phyloP scores from a whole-genome alignment of 495 filamentous ascomycete genomes.

The Penicillium roqueforti region DNA sequence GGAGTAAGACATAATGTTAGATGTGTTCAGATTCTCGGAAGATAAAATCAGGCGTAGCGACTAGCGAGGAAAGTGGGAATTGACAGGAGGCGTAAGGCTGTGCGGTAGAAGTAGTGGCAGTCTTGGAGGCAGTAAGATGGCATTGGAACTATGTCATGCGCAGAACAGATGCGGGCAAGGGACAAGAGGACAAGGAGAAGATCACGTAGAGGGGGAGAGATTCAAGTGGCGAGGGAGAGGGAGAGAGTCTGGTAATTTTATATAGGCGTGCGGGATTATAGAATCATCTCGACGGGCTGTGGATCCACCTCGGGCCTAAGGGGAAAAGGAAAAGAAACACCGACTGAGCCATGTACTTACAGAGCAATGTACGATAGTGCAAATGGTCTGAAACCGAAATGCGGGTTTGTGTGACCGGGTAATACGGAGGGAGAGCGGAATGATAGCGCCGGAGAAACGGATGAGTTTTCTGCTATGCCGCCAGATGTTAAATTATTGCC shows the following conservation, averaged over 20 bases:
- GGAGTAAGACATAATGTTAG: slow-evolving; percentile 50
- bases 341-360: slow-evolving; percentile 17
- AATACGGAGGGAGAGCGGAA: slow-evolving; percentile 12
- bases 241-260: not conserved
- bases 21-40: slow-evolving; percentile 3
- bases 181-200: not conserved
- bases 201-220: not conserved
- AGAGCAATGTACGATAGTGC: slow-evolving; percentile 8
- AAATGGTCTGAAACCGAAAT: slow-evolving; percentile 6
- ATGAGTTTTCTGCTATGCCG: slow-evolving; percentile 27
- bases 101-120: slow-evolving; percentile 91
- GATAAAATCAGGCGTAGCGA: slow-evolving; percentile 58
- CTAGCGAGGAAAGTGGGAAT: slow-evolving; percentile 72
- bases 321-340: slow-evolving; percentile 10
- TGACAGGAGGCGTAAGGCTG: slow-evolving; percentile 74
- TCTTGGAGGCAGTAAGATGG: slow-evolving; percentile 80
- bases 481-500: slow-evolving; percentile 19
- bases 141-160: slow-evolving; percentile 51
- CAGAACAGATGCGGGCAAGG: not conserved
- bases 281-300: not conserved
- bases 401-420: slow-evolving; percentile 15
- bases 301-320: slow-evolving; percentile 23
- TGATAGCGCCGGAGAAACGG: slow-evolving; percentile 40
- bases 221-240: not conserved
- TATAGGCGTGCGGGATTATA: not conserved